A percentile compares a stretch with the other conserved stretches of the same genome.
These are phyloP conservation scores for Phlebiopsis gigantea DNA, from an alignment of 768 basidiomycete genomes.

Conservation along the genomic window DNA sequence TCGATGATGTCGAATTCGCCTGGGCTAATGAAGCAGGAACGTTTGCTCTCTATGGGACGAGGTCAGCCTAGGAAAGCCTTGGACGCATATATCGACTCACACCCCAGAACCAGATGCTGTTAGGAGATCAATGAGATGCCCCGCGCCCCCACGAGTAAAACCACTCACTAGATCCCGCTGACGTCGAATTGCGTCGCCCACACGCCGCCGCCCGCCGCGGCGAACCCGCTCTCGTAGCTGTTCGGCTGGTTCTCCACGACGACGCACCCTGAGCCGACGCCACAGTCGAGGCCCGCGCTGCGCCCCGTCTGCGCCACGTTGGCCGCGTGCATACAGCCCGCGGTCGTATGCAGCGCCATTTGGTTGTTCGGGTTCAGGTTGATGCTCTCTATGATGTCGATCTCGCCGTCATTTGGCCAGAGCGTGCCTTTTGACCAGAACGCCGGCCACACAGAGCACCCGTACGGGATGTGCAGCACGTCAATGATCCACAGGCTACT, in stretches of 20 bases:
- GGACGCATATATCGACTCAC: slow-evolving; percentile 28
- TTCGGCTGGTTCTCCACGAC: slow-evolving; percentile 31
- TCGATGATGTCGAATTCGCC: slow-evolving; percentile 24
- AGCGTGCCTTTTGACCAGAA: slow-evolving; percentile 29
- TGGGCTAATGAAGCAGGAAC: slow-evolving; percentile 30
- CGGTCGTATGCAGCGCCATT: slow-evolving; percentile 48
- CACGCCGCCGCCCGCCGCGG: slow-evolving; percentile 51
- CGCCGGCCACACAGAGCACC: slow-evolving; percentile 50
- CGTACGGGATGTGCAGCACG: slow-evolving; percentile 45
- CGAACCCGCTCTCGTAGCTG: slow-evolving; percentile 39
- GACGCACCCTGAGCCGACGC: slow-evolving; percentile 31
- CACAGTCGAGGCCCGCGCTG: slow-evolving; percentile 26
- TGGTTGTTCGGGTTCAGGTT: slow-evolving; percentile 49
- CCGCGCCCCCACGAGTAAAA: background rate
- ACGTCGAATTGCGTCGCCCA: slow-evolving; percentile 68
- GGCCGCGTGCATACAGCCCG: slow-evolving; percentile 31
- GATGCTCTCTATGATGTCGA: slow-evolving; percentile 58
- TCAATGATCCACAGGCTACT: slow-evolving; percentile 47
- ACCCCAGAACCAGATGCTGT: slow-evolving; percentile 46
- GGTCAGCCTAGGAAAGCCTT: too few relatives aligned
- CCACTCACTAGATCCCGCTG: slow-evolving; percentile 42
- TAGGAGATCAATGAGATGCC: background rate
- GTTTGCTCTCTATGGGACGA: slow-evolving; percentile 26
- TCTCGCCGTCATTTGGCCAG: slow-evolving; percentile 41
- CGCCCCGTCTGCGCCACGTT: slow-evolving; percentile 29